Percentiles rank a stretch among this genome's conserved stretches.
These are phyloP conservation scores for Beauveria varroae DNA, from an alignment of 2,329 filamentous ascomycete species.

Conservation along the genomic window DNA sequence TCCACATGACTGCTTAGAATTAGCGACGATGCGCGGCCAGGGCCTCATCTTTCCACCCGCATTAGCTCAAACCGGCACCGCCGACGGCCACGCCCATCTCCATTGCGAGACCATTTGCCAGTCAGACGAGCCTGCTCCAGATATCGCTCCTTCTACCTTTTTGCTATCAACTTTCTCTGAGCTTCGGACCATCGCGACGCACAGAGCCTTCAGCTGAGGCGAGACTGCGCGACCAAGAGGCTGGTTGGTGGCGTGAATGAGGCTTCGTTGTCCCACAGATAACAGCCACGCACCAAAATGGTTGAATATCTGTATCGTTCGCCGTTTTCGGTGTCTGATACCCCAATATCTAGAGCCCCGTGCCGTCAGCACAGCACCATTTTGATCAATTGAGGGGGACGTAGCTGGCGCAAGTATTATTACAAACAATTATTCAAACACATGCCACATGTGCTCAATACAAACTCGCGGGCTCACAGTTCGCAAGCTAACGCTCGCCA, in stretches of 20 bases:
- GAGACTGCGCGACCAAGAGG: not conserved
- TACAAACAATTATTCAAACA: not conserved
- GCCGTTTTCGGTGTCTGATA: not conserved
- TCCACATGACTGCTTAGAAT: slow-evolving; percentile 1
- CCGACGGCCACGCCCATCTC: not conserved
- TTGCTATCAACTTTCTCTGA: not conserved
- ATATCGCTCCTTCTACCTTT: not conserved
- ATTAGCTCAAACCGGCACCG: not conserved
- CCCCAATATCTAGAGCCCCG: not conserved
- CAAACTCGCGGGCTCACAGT: not conserved
- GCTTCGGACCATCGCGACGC: slow-evolving; percentile 1
- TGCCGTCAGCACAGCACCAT: not conserved
- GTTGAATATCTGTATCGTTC: not conserved
- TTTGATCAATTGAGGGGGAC: not conserved
- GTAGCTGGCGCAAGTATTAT: not conserved
- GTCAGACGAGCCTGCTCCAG: not conserved
- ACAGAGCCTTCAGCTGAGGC: slow-evolving; percentile 8
- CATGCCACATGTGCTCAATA: not conserved
- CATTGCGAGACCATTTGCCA: not conserved
- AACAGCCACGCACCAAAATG: not conserved
- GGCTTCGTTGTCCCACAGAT: slow-evolving; percentile 5
- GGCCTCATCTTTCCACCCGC: not conserved
- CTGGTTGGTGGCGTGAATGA: not conserved
- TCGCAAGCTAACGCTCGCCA: not conserved
- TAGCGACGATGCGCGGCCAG: slow-evolving; percentile 2